These are phyloP conservation scores for Triticum urartu DNA, from an alignment of 176 grass and related monocot species.

Conservation along the genomic window DNA sequence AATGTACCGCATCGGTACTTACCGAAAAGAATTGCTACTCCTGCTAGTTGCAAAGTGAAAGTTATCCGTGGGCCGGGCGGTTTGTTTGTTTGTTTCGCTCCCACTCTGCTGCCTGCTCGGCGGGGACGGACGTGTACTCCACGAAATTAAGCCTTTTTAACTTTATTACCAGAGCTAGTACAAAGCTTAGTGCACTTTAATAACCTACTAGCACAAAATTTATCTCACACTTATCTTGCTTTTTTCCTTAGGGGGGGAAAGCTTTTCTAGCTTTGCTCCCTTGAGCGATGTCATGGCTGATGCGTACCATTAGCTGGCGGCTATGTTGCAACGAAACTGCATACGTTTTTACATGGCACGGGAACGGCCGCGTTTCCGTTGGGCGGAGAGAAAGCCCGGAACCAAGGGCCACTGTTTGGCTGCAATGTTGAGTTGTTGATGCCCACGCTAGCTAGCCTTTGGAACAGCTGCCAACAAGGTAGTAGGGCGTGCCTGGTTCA, in stretches of 20 bases:
- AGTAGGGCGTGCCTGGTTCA: too few relatives aligned
- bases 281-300: neutral
- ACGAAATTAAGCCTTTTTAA: neutral
- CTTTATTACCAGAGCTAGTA: neutral
- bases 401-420: neutral
- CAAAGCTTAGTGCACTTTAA: neutral
- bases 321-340: neutral
- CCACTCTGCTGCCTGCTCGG: neutral
- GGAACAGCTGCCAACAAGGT: neutral
- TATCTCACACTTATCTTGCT: neutral
- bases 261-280: neutral
- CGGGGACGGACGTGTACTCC: conserved; percentile 45
- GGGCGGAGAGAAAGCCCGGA: neutral
- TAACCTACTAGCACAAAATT: neutral
- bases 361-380: neutral
- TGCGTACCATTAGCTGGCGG: neutral
- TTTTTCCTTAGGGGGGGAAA: too few relatives aligned
- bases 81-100: neutral
- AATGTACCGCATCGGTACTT: conserved; percentile 11
- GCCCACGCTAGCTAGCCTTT: neutral
- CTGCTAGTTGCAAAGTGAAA: conserved; percentile 20
- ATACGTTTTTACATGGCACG: neutral
- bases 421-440: too few relatives aligned
- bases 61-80: neutral
- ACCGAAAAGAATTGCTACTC: neutral